These are phyloP conservation scores for Boletus albobrunnescens DNA, from an alignment of 1,284 basidiomycete genomes.

Conservation along the genomic window DNA sequence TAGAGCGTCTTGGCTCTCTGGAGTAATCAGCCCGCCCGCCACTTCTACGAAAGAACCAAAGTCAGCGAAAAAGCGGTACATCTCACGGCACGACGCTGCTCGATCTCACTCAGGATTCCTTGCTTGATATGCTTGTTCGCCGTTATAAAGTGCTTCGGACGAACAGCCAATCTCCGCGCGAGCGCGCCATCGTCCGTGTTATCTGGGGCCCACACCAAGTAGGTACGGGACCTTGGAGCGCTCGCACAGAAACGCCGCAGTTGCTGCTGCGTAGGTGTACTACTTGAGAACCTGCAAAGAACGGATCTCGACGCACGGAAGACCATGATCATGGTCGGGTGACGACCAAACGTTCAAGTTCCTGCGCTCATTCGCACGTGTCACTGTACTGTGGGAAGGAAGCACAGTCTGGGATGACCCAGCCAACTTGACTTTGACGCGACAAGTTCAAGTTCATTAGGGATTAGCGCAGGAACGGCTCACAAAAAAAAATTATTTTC, in stretches of 20 bases:
- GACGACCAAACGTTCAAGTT: not conserved
- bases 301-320: not conserved
- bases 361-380: not conserved
- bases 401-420: not conserved
- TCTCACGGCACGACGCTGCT: conserved; percentile 3
- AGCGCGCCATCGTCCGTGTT: conserved; percentile 47
- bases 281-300: not conserved
- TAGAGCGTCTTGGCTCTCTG: conserved; percentile 36
- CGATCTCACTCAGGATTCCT: conserved; percentile 33
- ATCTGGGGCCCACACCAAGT: conserved; percentile 54
- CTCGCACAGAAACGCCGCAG: conserved; percentile 17
- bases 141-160: conserved; percentile 41
- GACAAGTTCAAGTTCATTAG: not conserved
- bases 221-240: conserved; percentile 29
- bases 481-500: not conserved
- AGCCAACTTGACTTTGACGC: not conserved
- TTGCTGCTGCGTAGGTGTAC: not conserved
- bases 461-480: not conserved
- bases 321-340: conserved; percentile 3
- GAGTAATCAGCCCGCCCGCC: conserved; percentile 45
- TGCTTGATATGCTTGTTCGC: conserved; percentile 40
- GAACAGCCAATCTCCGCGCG: conserved; percentile 45
- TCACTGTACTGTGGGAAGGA: conserved; percentile 6
- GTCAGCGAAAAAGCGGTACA: conserved; percentile 6
- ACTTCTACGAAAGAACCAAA: conserved; percentile 38